Base-by-base conservation (phyloP, 2,329 filamentous ascomycete species). In the Ramularia endophylla region DNA sequence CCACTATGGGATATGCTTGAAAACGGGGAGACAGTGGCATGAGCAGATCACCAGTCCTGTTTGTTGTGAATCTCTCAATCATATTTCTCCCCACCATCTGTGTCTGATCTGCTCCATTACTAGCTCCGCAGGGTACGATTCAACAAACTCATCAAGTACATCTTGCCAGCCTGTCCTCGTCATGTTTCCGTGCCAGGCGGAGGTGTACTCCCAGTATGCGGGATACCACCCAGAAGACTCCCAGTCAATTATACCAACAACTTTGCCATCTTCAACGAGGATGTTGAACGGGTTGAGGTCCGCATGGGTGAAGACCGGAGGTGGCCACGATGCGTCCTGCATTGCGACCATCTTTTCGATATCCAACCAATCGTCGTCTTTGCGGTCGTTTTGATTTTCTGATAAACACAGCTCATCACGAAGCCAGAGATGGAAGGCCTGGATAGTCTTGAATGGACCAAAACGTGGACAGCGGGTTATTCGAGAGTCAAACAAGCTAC, bases 241-340 rank as follows among this genome's bases (percentile, higher is more conserved):
- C 68, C 67, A 73, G 44, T 63, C 66, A 36, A 66, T 49, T 44
- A 75, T 68, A 7, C 67, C 68, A 27, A 66, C 61, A 20, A 77
- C 52, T 13, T 17, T 33, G 15, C 15, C 38, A 27, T 27, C 19
- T 33, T 11, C n/a, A 29, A 35, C 20, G 8, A 56, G 46, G 30
- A 56, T 52, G 27, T 56, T 54, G 1, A 42, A 28, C 4, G 41
- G 41, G 5, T 40, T 41, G 16, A 56, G 34, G 28, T 56, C 53
- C 11, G 42, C 44, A 31, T 54, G 53, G 2, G 50, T 54, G 32
- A 54, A 46, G 7, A 43, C 35, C 2, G 35, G 35, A 28, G 19
- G 35, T 9, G 35, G 35, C 35, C 35, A 37, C 9, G 19, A n/a
- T 28, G 20, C 35, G 17, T 37, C 13, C 20, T 37, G 35, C 35